Evolutionary conservation across 805 yeast species (phyloP), one percentile per base, ranked within the genome.

Genomic region (Spathaspora sp.): DNA sequence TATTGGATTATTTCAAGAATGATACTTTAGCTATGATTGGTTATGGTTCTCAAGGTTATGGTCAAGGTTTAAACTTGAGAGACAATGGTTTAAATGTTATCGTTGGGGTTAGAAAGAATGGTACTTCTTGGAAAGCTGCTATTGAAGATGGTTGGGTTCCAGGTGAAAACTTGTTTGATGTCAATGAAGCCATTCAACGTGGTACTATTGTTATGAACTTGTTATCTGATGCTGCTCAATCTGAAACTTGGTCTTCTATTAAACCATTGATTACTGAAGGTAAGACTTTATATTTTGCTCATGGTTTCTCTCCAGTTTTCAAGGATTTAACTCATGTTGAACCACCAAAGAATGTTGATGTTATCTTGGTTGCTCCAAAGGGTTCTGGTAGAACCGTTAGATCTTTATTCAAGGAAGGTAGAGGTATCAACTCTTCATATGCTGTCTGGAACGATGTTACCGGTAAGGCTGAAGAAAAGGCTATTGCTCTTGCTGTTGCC

Each of bases 331-430:
- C 99, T 73, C 81, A 92, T 68, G 99, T 94, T 67, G 97, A 85
- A 67, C 87, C 97, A 68, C 99, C 99, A 80, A 77, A 79, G 62
- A 88, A 93, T 79, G 83, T 94, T 62, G 99, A 94, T 70, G 97
- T 92, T 63, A 94, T 94, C 79, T 83, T 94, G 71, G 99, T 93
- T 70, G 99, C 99, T 76, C 99, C 99, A 80, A 94, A 94, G 88
- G 99, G 99, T 75, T 93, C 98, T 59, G 99, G 99, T 80, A 91
- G 99, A 83, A 94, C 99, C 65, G 99, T 94, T 65, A 89, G 99
- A 85, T 87, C 98, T 58, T 81, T 94, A 69, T 94, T 94, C 94
- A 93, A 94, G 83, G 99, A 94, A 82, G 99, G 99, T 75, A 92
- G 99, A 80, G 99, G 99, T 84, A 94, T 94, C 76, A 94, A 94